Percentiles rank a stretch among this genome's conserved stretches.
Conservation (phyloP, 78 protist species). For the Dictyostelium purpureum region DNA sequence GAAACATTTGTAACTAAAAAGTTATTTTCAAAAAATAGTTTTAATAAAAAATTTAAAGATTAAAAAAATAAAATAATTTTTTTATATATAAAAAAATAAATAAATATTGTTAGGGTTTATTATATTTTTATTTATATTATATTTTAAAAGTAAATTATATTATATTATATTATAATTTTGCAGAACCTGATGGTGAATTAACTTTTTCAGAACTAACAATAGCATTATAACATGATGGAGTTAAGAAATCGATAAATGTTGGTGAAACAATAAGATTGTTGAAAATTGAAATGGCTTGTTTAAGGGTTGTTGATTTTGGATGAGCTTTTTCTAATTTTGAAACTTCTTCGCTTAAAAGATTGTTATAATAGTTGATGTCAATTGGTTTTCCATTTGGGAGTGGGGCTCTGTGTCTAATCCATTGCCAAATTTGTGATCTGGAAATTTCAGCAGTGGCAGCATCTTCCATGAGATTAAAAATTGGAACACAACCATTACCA, state of each 20-base stretch:
- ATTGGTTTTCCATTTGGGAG: constrained; percentile 12
- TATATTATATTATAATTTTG: too few relatives aligned
- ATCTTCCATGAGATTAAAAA: constrained; percentile 84
- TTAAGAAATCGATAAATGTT: constrained; percentile 50
- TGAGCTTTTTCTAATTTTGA: background rate
- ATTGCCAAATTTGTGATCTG: constrained; percentile 87
- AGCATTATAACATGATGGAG: constrained; percentile 36
- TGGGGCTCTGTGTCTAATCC: constrained; percentile 66
- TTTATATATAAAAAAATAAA: too few relatives aligned
- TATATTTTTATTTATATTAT: too few relatives aligned
- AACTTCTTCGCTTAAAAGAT: background rate
- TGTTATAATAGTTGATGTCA: background rate
- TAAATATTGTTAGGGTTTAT: too few relatives aligned
- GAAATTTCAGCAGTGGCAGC: constrained; percentile 90
- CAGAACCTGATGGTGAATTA: too few relatives aligned
- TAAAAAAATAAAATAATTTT: too few relatives aligned
- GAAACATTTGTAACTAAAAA: too few relatives aligned
- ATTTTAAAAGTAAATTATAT: too few relatives aligned
- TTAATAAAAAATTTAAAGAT: too few relatives aligned
- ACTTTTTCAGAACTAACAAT: constrained; percentile 4
- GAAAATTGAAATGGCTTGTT: constrained; percentile 13
- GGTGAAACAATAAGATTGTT: constrained; percentile 29
- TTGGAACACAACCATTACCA: constrained; percentile 85
- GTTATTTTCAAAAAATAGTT: too few relatives aligned
- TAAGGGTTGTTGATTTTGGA: background rate